Conservation (phyloP, 768 basidiomycete genomes). For the Amylocystis lapponica region DNA sequence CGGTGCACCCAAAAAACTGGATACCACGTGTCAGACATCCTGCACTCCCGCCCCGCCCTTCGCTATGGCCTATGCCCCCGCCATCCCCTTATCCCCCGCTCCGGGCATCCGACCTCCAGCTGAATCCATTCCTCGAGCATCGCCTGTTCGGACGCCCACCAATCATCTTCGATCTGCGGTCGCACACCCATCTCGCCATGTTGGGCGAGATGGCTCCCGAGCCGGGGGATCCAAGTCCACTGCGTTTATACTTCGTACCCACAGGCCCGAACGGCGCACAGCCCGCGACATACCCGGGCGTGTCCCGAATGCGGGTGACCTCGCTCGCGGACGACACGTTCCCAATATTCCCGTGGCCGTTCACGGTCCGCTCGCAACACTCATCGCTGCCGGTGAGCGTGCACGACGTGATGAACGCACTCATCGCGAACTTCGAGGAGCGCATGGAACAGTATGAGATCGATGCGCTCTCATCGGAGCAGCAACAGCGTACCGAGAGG, state of each 20-base stretch:
- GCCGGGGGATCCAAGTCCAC: slow-evolving; percentile 24
- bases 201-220: slow-evolving; percentile 27
- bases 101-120: slow-evolving; percentile 40
- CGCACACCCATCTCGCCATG: slow-evolving; percentile 10
- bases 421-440: slow-evolving; percentile 39
- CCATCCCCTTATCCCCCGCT: slow-evolving; percentile 36
- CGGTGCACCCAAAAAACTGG: slow-evolving; percentile 41
- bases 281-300: slow-evolving; percentile 59
- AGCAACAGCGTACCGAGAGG: slow-evolving; percentile 8
- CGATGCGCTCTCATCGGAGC: slow-evolving; percentile 14
- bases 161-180: slow-evolving; percentile 45
- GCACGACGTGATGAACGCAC: slow-evolving; percentile 45
- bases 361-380: slow-evolving; percentile 33
- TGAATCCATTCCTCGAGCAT: slow-evolving; percentile 55
- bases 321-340: slow-evolving; percentile 46
- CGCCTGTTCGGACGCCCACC: slow-evolving; percentile 34
- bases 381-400: slow-evolving; percentile 26
- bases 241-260: slow-evolving; percentile 3
- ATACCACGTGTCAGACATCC: slow-evolving; percentile 41
- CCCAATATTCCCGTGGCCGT: slow-evolving; percentile 49
- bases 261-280: slow-evolving; percentile 34
- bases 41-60: slow-evolving; percentile 44
- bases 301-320: slow-evolving; percentile 51
- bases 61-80: slow-evolving; percentile 37
- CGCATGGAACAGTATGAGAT: slow-evolving; percentile 23